Conservation (phyloP, 331 rosid genomes). For the Dryas integrifolia region DNA sequence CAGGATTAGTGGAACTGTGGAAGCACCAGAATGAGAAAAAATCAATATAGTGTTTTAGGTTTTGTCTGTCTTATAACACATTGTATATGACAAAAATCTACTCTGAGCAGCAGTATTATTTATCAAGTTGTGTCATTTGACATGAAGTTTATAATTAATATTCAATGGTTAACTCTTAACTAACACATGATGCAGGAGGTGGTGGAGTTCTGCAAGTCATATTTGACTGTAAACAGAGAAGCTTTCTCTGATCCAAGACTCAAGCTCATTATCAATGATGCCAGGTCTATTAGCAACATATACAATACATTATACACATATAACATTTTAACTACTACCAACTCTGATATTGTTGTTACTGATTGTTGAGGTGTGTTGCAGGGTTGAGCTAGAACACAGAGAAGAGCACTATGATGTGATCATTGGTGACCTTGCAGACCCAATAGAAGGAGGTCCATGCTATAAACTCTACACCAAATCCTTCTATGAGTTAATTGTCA, state of each 20-base stretch:
- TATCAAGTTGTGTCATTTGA: neutral
- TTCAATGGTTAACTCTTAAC: neutral
- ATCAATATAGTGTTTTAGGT: neutral
- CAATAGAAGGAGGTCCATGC: constrained; percentile 96
- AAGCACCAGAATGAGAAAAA: neutral
- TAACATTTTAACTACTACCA: neutral
- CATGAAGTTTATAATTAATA: neutral
- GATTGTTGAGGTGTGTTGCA: constrained; percentile 31
- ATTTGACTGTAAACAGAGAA: constrained; percentile 72
- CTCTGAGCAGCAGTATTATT: neutral
- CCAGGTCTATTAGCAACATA: constrained; percentile 45
- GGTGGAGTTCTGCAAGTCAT: constrained; percentile 89
- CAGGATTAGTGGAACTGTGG: neutral
- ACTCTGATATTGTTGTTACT: neutral
- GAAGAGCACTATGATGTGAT: constrained; percentile 71
- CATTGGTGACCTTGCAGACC: constrained; percentile 92
- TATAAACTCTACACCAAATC: constrained; percentile 94
- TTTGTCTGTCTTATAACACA: neutral
- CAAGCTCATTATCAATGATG: constrained; percentile 80
- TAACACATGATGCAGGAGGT: constrained; percentile 61
- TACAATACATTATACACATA: too few relatives aligned
- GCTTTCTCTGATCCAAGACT: constrained; percentile 82
- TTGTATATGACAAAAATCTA: neutral
- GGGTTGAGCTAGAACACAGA: constrained; percentile 72
- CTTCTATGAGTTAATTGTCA: constrained; percentile 80